Evolutionary conservation across 169 alveolate species (phyloP).

Genomic region (Plasmodium berghei): DNA sequence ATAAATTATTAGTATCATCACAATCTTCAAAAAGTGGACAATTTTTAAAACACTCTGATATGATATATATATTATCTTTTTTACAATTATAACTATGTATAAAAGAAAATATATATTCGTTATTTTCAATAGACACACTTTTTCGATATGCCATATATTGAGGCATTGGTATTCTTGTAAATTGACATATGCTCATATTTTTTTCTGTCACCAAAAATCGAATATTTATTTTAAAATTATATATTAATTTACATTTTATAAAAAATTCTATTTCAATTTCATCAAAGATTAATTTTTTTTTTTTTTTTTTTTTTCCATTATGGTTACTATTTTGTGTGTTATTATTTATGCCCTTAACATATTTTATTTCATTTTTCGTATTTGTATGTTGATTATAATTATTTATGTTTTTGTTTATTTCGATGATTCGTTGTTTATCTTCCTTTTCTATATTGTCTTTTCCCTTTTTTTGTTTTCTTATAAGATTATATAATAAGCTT

Average conservation of each 20-base stretch:
- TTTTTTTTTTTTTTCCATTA: not conserved
- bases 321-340: constrained; percentile 3
- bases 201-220: constrained; percentile 82
- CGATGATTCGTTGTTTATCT: not conserved
- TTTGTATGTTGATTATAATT: no score
- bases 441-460: constrained; percentile 26
- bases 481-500: constrained; percentile 20
- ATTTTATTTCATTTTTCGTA: no score
- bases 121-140: constrained; percentile 80
- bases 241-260: constrained; percentile 15
- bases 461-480: constrained; percentile 5
- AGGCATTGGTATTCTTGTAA: constrained; percentile 87
- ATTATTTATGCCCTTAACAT: not conserved
- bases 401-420: no score
- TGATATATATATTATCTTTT: constrained; percentile 78
- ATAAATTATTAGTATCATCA: constrained; percentile 23
- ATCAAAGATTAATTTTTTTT: constrained; percentile 37
- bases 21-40: constrained; percentile 47
- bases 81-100: constrained; percentile 76
- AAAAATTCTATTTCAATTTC: constrained; percentile 67
- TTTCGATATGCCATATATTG: constrained; percentile 86
- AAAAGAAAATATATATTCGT: constrained; percentile 79
- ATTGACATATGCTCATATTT: constrained; percentile 85
- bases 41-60: constrained; percentile 72
- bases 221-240: constrained; percentile 76